Conservation (phyloP, 1,284 basidiomycete genomes). For the Trametes hirsuta region DNA sequence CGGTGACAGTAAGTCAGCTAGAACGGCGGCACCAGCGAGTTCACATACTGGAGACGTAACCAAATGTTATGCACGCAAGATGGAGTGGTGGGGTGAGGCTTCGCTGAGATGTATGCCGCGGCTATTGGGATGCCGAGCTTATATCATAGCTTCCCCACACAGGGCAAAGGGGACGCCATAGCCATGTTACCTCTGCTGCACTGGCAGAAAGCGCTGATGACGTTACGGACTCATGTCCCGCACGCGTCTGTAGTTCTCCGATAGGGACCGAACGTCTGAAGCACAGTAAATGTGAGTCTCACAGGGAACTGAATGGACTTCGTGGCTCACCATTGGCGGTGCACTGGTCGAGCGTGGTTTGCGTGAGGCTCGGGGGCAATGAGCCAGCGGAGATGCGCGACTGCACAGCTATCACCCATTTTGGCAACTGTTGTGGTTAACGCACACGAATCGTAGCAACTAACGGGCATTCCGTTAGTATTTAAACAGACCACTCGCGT, state of each 20-base stretch:
- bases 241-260: slow-evolving; percentile 7
- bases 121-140: slow-evolving; percentile 7
- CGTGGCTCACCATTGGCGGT: not conserved
- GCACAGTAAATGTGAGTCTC: not conserved
- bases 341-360: not conserved
- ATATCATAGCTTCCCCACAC: slow-evolving; percentile 14
- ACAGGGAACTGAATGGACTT: not conserved
- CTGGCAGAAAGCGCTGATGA: slow-evolving; percentile 15
- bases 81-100: not conserved
- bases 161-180: slow-evolving; percentile 26
- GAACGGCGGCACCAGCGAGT: not conserved
- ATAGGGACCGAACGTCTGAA: not conserved
- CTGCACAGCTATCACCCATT: not conserved
- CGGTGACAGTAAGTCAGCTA: not conserved
- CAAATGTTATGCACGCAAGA: not conserved
- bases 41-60: slow-evolving; percentile 13
- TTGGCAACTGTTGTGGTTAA: slow-evolving; percentile 21
- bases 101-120: not conserved
- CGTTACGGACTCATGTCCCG: slow-evolving; percentile 14
- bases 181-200: slow-evolving; percentile 13
- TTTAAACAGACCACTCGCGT: too few relatives aligned
- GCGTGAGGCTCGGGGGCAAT: slow-evolving; percentile 6
- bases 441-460: not conserved
- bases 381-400: slow-evolving; percentile 4
- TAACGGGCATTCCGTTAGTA: not conserved